These are phyloP conservation scores for Carallia pectinifolia DNA, from an alignment of 345 rosid species.

Conservation along the genomic window DNA sequence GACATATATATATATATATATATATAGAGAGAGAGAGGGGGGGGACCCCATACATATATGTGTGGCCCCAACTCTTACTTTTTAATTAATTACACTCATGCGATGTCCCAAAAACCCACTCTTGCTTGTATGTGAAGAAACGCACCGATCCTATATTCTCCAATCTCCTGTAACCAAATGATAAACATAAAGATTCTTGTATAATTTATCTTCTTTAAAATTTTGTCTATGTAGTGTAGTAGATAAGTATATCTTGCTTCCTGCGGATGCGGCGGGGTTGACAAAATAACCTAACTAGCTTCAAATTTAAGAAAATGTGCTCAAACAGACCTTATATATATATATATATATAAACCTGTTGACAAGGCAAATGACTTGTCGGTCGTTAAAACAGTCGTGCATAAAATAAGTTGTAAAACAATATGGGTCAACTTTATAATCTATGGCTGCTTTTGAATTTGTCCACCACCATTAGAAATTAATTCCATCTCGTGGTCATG, in stretches of 20 bases:
- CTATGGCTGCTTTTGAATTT: conserved; percentile 36
- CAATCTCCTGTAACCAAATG: background rate
- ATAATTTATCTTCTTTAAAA: background rate
- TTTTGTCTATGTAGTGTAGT: no score
- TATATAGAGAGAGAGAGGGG: no score
- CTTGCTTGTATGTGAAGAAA: conserved; percentile 15
- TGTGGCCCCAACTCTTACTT: conserved; percentile 3
- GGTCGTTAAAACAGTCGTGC: conserved; percentile 6
- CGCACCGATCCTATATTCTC: conserved; percentile 1
- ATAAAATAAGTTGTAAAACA: background rate
- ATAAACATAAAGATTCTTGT: background rate
- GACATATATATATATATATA: no score
- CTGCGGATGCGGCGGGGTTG: conserved; percentile 14
- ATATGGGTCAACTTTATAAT: conserved; percentile 44
- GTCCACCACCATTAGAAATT: conserved; percentile 14
- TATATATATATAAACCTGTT: no score
- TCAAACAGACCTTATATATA: background rate
- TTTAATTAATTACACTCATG: background rate
- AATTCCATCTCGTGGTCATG: background rate
- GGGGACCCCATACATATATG: background rate
- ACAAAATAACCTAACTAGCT: conserved; percentile 10
- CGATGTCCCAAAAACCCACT: background rate
- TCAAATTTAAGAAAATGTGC: conserved; percentile 26
- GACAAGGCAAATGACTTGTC: no score
- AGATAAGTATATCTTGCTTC: conserved; percentile 11